Evolutionary conservation across 192 early-diverging fungal genomes (phyloP).

Genomic region (Diversispora eburnea): DNA sequence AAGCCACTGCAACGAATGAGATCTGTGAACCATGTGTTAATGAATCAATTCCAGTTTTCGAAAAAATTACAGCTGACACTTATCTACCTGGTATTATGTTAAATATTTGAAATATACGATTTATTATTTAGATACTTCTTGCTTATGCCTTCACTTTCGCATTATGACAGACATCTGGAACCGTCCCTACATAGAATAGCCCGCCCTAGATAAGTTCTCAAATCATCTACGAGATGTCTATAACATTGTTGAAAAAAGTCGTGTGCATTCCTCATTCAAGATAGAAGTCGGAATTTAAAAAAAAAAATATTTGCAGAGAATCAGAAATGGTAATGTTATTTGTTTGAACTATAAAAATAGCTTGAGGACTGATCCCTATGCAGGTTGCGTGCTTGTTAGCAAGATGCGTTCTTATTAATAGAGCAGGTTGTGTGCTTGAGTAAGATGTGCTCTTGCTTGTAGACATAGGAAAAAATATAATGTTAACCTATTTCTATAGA

Average conservation of each 20-base stretch:
- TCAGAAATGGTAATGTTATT: background rate
- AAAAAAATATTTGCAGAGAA: background rate
- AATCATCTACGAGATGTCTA: constrained; percentile 1
- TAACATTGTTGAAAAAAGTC: background rate
- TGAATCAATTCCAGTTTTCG: no score
- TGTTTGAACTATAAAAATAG: background rate
- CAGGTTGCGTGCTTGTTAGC: constrained; percentile 1
- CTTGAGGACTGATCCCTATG: background rate
- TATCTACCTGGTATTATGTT: background rate
- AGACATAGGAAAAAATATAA: no score
- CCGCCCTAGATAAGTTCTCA: background rate
- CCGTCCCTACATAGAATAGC: constrained; percentile 2
- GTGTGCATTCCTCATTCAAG: constrained; percentile 5
- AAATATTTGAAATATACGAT: constrained; percentile 3
- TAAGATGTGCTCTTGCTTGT: no score
- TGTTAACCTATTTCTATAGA: no score
- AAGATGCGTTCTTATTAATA: background rate
- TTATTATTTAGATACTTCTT: constrained; percentile 8
- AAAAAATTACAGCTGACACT: no score
- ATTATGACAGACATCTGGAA: constrained; percentile 10
- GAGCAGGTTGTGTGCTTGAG: no score
- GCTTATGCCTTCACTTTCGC: constrained; percentile 10
- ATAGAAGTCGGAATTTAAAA: background rate
- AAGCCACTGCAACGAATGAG: no score
- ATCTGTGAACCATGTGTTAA: no score